Evolutionary conservation across 768 basidiomycete species (phyloP).

Genomic region (Sporobolomyces roseus): DNA sequence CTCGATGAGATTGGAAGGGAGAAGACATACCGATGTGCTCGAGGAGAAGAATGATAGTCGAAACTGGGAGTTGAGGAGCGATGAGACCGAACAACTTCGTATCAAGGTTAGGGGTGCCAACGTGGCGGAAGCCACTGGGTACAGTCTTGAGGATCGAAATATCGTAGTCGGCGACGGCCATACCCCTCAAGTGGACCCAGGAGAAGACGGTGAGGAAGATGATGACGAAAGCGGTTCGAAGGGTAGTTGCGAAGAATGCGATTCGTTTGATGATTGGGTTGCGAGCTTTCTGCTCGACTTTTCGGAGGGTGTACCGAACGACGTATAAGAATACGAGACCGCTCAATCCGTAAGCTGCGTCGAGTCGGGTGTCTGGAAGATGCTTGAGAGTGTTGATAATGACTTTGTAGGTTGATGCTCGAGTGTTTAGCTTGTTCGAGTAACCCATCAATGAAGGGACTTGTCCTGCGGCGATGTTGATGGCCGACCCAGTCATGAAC

Average conservation of each 20-base stretch:
- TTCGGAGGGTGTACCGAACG: conserved; percentile 61
- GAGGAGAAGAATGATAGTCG: conserved; percentile 66
- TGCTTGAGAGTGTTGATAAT: conserved; percentile 89
- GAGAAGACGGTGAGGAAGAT: conserved; percentile 75
- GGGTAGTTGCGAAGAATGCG: conserved; percentile 64
- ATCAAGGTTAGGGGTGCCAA: conserved; percentile 51
- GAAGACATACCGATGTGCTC: conserved; percentile 86
- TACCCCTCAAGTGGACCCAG: conserved; percentile 66
- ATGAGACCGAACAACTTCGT: conserved; percentile 47
- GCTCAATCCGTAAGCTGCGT: conserved; percentile 75
- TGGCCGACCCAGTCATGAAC: conserved; percentile 53
- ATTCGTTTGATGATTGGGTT: conserved; percentile 59
- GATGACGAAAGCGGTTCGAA: conserved; percentile 56
- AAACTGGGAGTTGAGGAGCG: conserved; percentile 70
- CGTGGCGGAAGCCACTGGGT: conserved; percentile 64
- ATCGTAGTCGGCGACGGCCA: conserved; percentile 54
- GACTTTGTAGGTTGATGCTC: conserved; percentile 75
- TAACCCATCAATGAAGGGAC: conserved; percentile 75
- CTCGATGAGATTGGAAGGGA: too few relatives aligned
- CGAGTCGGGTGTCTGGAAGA: conserved; percentile 57
- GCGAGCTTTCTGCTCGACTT: conserved; percentile 56
- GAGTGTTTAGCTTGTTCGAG: conserved; percentile 57
- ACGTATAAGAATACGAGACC: conserved; percentile 56
- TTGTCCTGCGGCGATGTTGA: conserved; percentile 71
- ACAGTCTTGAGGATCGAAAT: conserved; percentile 58